Conservation (phyloP, 192 early-diverging fungal genomes). For the Radiomyces spectabilis region DNA sequence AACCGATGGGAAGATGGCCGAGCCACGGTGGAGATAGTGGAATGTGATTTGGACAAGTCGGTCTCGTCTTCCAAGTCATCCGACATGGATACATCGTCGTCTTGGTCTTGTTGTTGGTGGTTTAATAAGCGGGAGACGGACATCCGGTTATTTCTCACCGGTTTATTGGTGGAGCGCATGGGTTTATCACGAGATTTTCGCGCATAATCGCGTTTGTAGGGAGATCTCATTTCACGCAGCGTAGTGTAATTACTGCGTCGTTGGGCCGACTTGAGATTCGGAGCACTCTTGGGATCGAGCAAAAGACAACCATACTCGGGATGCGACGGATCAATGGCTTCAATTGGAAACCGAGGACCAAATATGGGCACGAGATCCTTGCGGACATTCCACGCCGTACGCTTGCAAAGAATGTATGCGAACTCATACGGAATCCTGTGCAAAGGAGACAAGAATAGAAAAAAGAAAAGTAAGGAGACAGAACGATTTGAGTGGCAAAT, state of each 20-base stretch:
- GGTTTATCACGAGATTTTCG: no score
- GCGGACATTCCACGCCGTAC: constrained; percentile 29
- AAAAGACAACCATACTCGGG: constrained; percentile 23
- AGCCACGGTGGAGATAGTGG: not conserved
- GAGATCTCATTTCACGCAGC: constrained; percentile 12
- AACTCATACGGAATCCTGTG: constrained; percentile 39
- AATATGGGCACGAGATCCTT: constrained; percentile 35
- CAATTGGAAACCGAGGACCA: constrained; percentile 23
- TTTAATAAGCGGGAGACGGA: constrained; percentile 5
- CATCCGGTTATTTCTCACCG: not conserved
- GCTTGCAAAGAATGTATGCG: constrained; percentile 27
- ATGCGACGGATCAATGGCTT: constrained; percentile 22
- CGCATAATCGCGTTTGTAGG: no score
- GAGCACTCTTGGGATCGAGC: constrained; percentile 17
- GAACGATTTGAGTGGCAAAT: not conserved
- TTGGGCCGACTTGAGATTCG: not conserved
- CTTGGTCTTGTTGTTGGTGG: not conserved
- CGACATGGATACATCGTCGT: not conserved
- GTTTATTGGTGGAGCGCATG: not conserved
- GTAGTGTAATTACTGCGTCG: constrained; percentile 15
- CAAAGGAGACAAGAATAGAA: no score
- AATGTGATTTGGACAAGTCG: not conserved
- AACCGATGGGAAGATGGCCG: not conserved
- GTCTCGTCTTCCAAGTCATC: no score
- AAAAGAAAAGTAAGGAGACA: no score